Percentiles rank a stretch among this genome's conserved stretches.
These are phyloP conservation scores for Cutaneotrichosporon dermatis DNA, from an alignment of 1,284 basidiomycete genomes.

Conservation along the genomic window DNA sequence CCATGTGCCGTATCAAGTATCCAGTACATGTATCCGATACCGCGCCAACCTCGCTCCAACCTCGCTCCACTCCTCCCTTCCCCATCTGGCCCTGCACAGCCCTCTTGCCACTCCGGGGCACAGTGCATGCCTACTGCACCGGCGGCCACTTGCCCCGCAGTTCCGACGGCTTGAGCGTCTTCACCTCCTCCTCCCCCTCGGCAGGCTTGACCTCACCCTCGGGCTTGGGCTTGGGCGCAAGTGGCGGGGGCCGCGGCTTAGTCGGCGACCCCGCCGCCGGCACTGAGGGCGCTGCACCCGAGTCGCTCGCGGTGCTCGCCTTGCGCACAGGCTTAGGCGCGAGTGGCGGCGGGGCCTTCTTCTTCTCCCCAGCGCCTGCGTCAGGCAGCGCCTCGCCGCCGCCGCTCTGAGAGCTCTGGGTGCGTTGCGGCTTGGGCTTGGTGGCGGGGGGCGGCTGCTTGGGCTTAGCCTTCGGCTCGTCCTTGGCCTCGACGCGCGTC, in stretches of 20 bases:
- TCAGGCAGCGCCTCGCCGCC: neutral
- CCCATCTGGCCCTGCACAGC: too few species aligned
- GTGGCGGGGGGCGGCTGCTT: neutral
- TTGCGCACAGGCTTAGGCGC: neutral
- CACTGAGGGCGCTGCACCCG: too few species aligned
- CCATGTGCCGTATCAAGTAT: too few species aligned
- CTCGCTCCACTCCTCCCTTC: too few species aligned
- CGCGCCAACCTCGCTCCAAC: too few species aligned
- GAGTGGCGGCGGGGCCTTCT: neutral
- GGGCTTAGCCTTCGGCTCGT: neutral
- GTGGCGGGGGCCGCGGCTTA: neutral
- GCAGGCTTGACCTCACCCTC: neutral
- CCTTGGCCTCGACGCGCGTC: too few species aligned
- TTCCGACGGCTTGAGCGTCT: neutral
- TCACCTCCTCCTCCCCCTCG: neutral
- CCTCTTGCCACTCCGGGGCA: too few species aligned
- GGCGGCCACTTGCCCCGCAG: neutral
- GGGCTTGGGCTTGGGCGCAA: slow-evolving; percentile 3
- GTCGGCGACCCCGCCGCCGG: neutral
- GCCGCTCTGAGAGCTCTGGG: neutral
- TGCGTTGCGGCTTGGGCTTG: neutral
- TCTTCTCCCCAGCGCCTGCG: neutral
- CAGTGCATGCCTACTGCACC: neutral
- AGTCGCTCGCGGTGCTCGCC: too few species aligned
- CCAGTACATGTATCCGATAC: too few species aligned